phyloP scores from a whole-genome alignment of 1,284 basidiomycete species.

The Pulveroboletus sp. region DNA sequence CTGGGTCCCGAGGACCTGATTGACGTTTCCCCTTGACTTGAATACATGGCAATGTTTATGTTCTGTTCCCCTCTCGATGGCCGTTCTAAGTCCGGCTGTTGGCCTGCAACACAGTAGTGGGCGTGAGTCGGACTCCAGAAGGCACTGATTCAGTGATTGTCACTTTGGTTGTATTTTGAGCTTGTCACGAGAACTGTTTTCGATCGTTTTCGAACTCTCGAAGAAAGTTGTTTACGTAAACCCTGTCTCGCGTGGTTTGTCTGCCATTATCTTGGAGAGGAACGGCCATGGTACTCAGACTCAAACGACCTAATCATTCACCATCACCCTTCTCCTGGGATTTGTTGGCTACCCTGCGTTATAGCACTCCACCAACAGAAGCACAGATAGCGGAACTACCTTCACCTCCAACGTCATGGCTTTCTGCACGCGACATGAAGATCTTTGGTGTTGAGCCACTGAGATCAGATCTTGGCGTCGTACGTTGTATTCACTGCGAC shows the following conservation, averaged over 20 bases:
- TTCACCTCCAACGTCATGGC: conserved; percentile 79
- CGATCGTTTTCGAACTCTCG: no score
- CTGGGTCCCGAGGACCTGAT: conserved; percentile 57
- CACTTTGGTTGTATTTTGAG: neutral
- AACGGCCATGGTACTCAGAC: conserved; percentile 55
- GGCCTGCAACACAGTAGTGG: neutral
- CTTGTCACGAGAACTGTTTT: no score
- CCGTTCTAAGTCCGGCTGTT: neutral
- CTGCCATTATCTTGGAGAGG: neutral
- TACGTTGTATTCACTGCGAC: conserved; percentile 76
- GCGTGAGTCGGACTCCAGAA: no score
- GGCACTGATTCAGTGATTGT: no score
- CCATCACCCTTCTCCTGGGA: conserved; percentile 61
- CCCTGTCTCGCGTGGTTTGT: neutral
- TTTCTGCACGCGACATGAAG: conserved; percentile 84
- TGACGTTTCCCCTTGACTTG: neutral
- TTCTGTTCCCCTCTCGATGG: neutral
- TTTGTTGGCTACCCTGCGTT: conserved; percentile 41
- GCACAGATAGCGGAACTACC: conserved; percentile 44
- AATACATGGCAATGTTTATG: neutral
- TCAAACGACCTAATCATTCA: conserved; percentile 49
- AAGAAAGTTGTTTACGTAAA: conserved; percentile 26
- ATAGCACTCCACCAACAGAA: conserved; percentile 26
- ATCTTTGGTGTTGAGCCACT: conserved; percentile 79
- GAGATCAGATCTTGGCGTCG: conserved; percentile 65